Conservation (phyloP, 129 eudicot species). For the Solidago caesia region DNA sequence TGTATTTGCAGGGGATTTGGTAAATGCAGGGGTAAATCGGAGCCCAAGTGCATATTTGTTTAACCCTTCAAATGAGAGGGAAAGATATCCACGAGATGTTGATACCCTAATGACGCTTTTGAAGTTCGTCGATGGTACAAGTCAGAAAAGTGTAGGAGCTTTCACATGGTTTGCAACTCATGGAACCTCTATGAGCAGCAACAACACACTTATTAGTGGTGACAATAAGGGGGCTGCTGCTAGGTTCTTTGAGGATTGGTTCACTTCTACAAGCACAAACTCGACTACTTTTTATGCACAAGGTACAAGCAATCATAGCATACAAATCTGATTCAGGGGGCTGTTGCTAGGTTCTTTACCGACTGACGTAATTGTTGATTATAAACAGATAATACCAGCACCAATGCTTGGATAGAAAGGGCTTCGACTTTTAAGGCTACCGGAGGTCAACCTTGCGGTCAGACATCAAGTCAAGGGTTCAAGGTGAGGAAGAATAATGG, state of each 20-base stretch:
- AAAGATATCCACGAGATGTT: conserved; percentile 38
- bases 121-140: conserved; percentile 57
- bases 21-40: conserved; percentile 58
- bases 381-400: conserved; percentile 17
- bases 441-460: conserved; percentile 57
- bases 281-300: conserved; percentile 22
- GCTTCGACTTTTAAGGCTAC: conserved; percentile 50
- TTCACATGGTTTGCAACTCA: conserved; percentile 79
- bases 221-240: conserved; percentile 86
- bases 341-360: neutral
- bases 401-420: conserved; percentile 20
- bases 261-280: conserved; percentile 34
- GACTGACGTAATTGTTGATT: neutral
- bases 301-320: conserved; percentile 22
- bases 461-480: conserved; percentile 46
- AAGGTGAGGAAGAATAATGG: conserved; percentile 54
- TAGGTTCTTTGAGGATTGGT: conserved; percentile 74
- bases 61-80: conserved; percentile 57
- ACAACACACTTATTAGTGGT: conserved; percentile 66
- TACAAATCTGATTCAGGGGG: neutral
- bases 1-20: conserved; percentile 52
- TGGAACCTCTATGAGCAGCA: conserved; percentile 74
- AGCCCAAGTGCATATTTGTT: conserved; percentile 67
- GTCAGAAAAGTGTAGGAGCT: conserved; percentile 51
- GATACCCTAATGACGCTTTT: conserved; percentile 63